A percentile compares a stretch with the other conserved stretches of the same genome.
These are phyloP conservation scores for Bassia scoparia DNA, from an alignment of 148 eudicot genomes.

Conservation along the genomic window DNA sequence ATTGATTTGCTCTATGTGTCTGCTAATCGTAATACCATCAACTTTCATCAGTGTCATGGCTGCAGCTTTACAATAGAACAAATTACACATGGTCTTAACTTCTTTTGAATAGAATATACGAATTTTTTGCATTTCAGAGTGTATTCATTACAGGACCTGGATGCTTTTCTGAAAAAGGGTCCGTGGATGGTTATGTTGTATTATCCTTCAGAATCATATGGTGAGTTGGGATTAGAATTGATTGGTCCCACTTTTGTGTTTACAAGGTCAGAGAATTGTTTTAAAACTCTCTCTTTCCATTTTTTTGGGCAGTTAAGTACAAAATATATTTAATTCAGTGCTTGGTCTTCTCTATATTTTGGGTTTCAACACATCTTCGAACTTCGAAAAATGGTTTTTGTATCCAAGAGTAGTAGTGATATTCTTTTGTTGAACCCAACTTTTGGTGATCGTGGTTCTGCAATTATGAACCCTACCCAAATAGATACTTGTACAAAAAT, in stretches of 20 bases:
- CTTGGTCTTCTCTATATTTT: background rate
- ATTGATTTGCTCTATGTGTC: background rate
- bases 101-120: background rate
- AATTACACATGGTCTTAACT: background rate
- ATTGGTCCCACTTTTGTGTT: slow-evolving; percentile 1
- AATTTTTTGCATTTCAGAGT: slow-evolving; percentile 42
- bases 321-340: background rate
- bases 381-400: background rate
- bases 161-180: slow-evolving; percentile 58
- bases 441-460: too few species aligned
- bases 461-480: too few species aligned
- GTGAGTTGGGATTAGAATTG: slow-evolving; percentile 36
- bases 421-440: too few species aligned
- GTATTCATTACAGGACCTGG: slow-evolving; percentile 35
- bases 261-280: background rate
- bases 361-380: background rate
- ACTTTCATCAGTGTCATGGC: background rate
- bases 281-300: background rate
- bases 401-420: background rate
- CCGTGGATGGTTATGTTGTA: slow-evolving; percentile 61
- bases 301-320: background rate
- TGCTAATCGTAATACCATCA: background rate
- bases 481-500: too few species aligned
- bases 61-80: background rate
- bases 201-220: slow-evolving; percentile 63